Conservation (phyloP, 2,329 filamentous ascomycete genomes). For the Aspergillus sp. region DNA sequence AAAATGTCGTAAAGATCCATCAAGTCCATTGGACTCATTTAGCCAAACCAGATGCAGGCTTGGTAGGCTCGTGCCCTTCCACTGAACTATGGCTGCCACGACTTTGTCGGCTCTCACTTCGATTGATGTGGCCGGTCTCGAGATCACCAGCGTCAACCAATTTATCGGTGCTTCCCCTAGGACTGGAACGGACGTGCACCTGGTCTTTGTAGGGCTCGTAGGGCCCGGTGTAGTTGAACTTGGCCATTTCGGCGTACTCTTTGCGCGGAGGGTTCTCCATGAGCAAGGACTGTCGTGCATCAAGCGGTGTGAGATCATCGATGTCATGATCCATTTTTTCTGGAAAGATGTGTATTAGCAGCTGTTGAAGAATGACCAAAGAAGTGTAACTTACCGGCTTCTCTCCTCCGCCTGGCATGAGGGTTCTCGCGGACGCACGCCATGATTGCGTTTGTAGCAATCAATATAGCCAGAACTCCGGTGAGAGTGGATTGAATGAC, state of each 20-base stretch:
- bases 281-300: constrained; percentile 64
- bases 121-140: constrained; percentile 21
- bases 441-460: constrained; percentile 81
- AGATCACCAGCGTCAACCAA: constrained; percentile 23
- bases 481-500: constrained; percentile 84
- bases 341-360: constrained; percentile 30
- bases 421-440: constrained; percentile 81
- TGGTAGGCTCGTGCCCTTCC: constrained; percentile 24
- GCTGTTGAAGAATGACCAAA: constrained; percentile 9
- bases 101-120: constrained; percentile 16
- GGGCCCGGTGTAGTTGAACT: constrained; percentile 34
- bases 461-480: constrained; percentile 74
- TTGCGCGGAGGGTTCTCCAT: constrained; percentile 50
- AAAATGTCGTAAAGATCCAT: constrained; percentile 1
- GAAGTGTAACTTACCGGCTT: constrained; percentile 61
- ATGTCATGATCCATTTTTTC: constrained; percentile 70
- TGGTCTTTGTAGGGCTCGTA: constrained; percentile 37
- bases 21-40: constrained; percentile 15
- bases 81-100: constrained; percentile 23
- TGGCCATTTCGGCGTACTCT: constrained; percentile 31
- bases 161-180: constrained; percentile 28
- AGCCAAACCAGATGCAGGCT: constrained; percentile 29
- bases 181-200: constrained; percentile 13
- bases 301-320: constrained; percentile 77
- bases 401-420: constrained; percentile 80